These are phyloP conservation scores for Lepiota venenata DNA, from an alignment of 768 basidiomycete genomes.

Conservation along the genomic window DNA sequence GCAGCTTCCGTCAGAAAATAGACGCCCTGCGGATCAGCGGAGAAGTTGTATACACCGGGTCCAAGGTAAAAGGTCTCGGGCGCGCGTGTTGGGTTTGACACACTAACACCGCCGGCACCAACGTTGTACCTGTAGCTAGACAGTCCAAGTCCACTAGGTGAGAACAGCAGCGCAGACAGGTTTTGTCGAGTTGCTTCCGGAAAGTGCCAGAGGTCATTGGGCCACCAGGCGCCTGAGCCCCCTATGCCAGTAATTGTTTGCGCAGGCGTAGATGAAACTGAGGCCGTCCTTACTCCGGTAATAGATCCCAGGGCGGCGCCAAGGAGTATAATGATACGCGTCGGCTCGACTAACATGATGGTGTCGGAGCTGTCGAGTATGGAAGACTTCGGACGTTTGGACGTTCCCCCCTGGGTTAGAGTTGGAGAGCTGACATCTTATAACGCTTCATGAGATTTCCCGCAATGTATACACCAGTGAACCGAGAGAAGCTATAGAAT, in stretches of 20 bases:
- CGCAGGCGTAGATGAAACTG: constrained; percentile 25
- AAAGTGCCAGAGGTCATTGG: constrained; percentile 36
- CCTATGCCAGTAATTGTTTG: constrained; percentile 39
- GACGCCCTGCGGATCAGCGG: constrained; percentile 34
- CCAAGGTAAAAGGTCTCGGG: constrained; percentile 35
- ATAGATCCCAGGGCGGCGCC: background rate
- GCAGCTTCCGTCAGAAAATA: constrained; percentile 39
- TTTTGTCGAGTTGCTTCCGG: constrained; percentile 37
- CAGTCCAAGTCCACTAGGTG: constrained; percentile 32
- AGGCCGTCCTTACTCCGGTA: constrained; percentile 14
- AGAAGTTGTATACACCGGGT: constrained; percentile 36
- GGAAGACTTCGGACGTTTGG: background rate
- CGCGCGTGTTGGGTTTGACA: constrained; percentile 34
- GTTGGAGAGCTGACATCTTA: background rate
- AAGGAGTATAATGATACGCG: background rate
- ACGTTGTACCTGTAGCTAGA: constrained; percentile 41
- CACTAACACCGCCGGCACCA: constrained; percentile 39
- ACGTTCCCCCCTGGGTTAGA: background rate
- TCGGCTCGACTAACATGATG: background rate
- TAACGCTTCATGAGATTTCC: constrained; percentile 3
- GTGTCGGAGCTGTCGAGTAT: background rate
- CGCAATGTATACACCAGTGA: constrained; percentile 10
- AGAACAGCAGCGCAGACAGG: constrained; percentile 37
- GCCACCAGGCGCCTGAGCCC: constrained; percentile 47
- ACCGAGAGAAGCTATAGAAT: constrained; percentile 16